These are phyloP conservation scores for Athelia sp. DNA, from an alignment of 1,284 basidiomycete genomes.

Conservation along the genomic window DNA sequence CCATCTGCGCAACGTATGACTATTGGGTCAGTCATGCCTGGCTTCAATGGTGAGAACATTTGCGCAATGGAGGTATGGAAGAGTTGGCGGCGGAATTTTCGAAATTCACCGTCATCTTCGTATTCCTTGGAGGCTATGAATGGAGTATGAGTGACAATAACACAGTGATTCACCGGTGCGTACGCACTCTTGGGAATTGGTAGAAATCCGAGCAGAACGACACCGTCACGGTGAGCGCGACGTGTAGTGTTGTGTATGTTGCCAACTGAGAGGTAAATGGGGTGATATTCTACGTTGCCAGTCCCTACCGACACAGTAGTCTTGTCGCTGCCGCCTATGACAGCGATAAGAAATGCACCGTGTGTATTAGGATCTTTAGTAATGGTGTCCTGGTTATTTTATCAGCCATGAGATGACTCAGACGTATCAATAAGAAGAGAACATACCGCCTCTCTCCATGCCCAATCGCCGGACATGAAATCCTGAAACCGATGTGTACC, in stretches of 20 bases:
- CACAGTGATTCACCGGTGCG: constrained; percentile 1
- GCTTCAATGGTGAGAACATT: constrained; percentile 10
- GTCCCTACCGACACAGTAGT: constrained; percentile 31
- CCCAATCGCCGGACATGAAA: constrained; percentile 14
- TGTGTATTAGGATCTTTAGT: constrained; percentile 15
- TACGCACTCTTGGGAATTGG: constrained; percentile 27
- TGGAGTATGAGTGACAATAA: not conserved
- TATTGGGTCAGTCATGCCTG: constrained; percentile 11
- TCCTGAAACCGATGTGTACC: constrained; percentile 4
- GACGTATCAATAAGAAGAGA: not conserved
- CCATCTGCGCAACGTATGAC: constrained; percentile 13
- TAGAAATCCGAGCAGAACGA: constrained; percentile 24
- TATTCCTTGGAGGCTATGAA: constrained; percentile 2
- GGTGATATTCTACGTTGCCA: constrained; percentile 28
- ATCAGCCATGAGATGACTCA: not conserved
- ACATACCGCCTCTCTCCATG: constrained; percentile 8
- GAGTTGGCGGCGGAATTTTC: constrained; percentile 10
- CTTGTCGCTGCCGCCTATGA: constrained; percentile 31
- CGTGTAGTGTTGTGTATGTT: constrained; percentile 23
- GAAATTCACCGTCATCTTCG: constrained; percentile 8
- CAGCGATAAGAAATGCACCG: constrained; percentile 24
- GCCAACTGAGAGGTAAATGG: constrained; percentile 23
- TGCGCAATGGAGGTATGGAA: constrained; percentile 11
- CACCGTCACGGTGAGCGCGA: constrained; percentile 21
- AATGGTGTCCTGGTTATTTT: constrained; percentile 17